Evolutionary conservation across 129 eudicot species (phyloP).

Genomic region (Rutidosis leptorrhynchoides): DNA sequence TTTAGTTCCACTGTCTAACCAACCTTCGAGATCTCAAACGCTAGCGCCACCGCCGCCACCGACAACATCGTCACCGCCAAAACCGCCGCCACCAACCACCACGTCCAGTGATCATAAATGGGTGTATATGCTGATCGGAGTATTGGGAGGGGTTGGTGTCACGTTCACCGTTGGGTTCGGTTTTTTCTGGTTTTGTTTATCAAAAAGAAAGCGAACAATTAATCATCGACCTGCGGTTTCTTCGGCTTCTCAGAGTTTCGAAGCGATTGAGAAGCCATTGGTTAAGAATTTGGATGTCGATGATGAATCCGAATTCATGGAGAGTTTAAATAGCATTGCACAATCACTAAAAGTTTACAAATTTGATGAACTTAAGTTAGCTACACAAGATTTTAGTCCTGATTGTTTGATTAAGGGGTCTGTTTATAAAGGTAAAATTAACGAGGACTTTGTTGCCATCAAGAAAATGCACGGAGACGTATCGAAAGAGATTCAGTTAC

Average conservation of each 20-base stretch:
- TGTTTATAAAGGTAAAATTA: conserved; percentile 69
- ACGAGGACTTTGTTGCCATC: conserved; percentile 72
- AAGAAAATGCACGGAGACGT: conserved; percentile 84
- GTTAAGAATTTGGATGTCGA: conserved; percentile 44
- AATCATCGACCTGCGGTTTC: conserved; percentile 23
- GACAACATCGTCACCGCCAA: conserved; percentile 36
- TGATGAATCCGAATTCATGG: conserved; percentile 47
- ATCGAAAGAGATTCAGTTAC: conserved; percentile 60
- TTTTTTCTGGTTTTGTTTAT: conserved; percentile 42
- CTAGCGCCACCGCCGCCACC: conserved; percentile 55
- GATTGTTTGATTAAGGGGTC: conserved; percentile 61
- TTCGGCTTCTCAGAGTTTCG: conserved; percentile 52
- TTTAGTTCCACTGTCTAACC: conserved; percentile 53
- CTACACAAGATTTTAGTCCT: conserved; percentile 67
- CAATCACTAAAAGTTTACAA: conserved; percentile 71
- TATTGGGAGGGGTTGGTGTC: conserved; percentile 52
- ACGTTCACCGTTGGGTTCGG: conserved; percentile 28
- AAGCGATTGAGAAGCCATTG: conserved; percentile 46
- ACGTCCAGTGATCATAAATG: conserved; percentile 44
- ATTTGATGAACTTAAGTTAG: conserved; percentile 52
- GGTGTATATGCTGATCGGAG: conserved; percentile 55
- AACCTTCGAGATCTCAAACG: conserved; percentile 45
- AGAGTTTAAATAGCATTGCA: conserved; percentile 55
- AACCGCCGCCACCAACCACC: conserved; percentile 27
- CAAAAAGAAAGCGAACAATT: conserved; percentile 29